These are phyloP conservation scores for Tilletia caries DNA, from an alignment of 1,284 basidiomycete species.

Conservation along the genomic window DNA sequence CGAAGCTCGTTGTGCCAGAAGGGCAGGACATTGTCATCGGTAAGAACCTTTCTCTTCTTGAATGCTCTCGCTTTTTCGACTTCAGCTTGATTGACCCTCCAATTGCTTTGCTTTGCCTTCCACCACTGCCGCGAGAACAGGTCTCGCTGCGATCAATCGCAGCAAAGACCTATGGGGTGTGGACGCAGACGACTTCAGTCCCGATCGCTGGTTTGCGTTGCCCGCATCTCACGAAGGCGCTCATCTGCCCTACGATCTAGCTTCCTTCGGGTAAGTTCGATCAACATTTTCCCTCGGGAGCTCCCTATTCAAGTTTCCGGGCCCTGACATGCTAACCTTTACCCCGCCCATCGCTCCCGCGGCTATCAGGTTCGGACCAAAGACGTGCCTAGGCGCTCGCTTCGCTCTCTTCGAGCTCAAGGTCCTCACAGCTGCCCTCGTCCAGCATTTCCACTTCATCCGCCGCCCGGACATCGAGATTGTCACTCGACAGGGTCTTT, in stretches of 20 bases:
- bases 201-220: background rate
- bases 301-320: too few species aligned
- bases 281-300: background rate
- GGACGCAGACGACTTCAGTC: background rate
- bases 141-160: background rate
- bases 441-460: background rate
- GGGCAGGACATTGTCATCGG: background rate
- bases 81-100: background rate
- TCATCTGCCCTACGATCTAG: background rate
- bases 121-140: too few species aligned
- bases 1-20: background rate
- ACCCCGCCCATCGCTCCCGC: background rate
- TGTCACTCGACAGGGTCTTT: background rate
- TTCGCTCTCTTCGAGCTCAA: background rate
- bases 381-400: slow-evolving; percentile 1
- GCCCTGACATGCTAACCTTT: too few species aligned
- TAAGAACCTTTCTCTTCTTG: background rate
- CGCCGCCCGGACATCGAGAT: background rate
- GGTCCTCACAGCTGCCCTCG: background rate
- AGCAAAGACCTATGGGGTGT: background rate
- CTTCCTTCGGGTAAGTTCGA: background rate
- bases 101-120: background rate
- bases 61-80: too few species aligned
- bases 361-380: background rate
- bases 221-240: background rate